Base-by-base conservation (phyloP, 2,329 filamentous ascomycete species). In the Thielaviopsis euricoi region DNA sequence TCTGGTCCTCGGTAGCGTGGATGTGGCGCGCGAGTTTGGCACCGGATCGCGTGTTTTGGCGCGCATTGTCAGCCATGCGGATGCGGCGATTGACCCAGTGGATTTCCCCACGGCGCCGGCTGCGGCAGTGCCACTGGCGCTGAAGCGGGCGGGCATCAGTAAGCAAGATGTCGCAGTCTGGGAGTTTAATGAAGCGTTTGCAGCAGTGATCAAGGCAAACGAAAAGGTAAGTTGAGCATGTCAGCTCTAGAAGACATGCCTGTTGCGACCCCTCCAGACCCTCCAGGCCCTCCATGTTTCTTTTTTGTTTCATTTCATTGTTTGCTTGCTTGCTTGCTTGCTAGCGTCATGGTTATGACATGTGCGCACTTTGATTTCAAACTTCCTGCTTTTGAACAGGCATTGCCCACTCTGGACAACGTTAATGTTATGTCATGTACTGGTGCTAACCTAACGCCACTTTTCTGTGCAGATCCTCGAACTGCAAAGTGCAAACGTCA, bases 101-200 rank as follows among this genome's bases (percentile, higher is more conserved):
- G 91, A 98, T 71, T 98, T 98, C 74, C 90, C 93, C 15, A 76
- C 96, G 51, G 93, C 93, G 1, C 93, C 93, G 0, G 80, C 93
- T 46, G 90, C 94, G 71, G 91, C 91, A 5, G 91, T 97, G 0
- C 89, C 91, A 2, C 82, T 96, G 65, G 90, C 90, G 12, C 77
- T 98, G 55, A 80, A 89, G 71, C 80, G 90, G 59, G 93, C 93
- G 0, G 90, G 91, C 12, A 90, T 98, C 64, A 88, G 82, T 63
- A 89, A 90, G 71, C 86, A 94, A 52, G 87, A 97, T 70, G 89
- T 98, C 52, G 84, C 91, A 5, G 75, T 96, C 22, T 97, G 93
- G 91, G 93, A 97, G 70, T 95, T 98, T 71, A 98, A 98, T 70
- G 93, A 98, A 73, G 93, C 93, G 0, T 98, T 98, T 68, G 91